Evolutionary conservation across 192 early-diverging fungal genomes (phyloP).

Genomic region (Umbelopsis ramanniana): DNA sequence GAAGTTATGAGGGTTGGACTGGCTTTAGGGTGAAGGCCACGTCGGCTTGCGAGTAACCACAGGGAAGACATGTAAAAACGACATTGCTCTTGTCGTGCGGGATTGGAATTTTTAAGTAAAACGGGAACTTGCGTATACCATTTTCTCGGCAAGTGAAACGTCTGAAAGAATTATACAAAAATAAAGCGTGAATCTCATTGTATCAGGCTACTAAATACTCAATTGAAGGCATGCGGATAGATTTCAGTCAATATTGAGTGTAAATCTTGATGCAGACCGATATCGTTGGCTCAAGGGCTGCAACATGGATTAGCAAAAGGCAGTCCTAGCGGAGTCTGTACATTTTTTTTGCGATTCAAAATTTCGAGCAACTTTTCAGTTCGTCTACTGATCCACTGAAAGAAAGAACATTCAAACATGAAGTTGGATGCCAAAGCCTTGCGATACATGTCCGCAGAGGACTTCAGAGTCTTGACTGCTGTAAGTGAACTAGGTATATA

Average conservation of each 20-base stretch:
- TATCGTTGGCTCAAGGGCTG: no score
- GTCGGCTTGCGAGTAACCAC: not conserved
- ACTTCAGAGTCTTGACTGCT: constrained; percentile 96
- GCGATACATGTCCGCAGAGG: constrained; percentile 91
- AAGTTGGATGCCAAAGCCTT: constrained; percentile 94
- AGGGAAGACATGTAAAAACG: not conserved
- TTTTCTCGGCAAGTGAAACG: no score
- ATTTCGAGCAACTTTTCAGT: constrained; percentile 2
- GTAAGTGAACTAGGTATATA: constrained; percentile 43
- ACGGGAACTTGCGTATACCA: no score
- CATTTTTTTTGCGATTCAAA: not conserved
- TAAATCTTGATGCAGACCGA: no score
- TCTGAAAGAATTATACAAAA: no score
- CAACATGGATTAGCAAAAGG: not conserved
- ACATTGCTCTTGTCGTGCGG: no score
- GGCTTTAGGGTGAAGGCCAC: not conserved
- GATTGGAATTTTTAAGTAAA: no score
- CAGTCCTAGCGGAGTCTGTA: constrained; percentile 8
- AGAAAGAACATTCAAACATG: constrained; percentile 56
- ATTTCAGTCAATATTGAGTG: no score
- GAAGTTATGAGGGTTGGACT: not conserved
- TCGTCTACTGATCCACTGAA: not conserved
- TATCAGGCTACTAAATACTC: no score
- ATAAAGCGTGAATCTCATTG: no score
- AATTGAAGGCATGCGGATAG: no score